Evolutionary conservation across 495 filamentous ascomycete species (phyloP), one percentile per base, ranked within the genome.

Genomic region (Talaromyces ruber): DNA sequence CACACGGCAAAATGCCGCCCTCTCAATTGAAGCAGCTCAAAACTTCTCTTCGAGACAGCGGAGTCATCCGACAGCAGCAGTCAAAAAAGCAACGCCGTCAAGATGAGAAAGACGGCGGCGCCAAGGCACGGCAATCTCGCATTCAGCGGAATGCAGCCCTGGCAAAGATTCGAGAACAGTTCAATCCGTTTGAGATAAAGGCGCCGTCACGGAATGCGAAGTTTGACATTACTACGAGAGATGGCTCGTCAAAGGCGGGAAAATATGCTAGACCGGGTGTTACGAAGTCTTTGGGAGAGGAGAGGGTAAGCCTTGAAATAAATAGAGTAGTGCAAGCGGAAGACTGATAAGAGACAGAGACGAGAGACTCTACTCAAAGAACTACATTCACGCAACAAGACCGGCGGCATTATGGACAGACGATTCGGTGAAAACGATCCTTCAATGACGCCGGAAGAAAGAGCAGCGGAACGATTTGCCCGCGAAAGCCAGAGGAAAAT

Each of bases 1-100:
- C 50, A 16, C 11, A 24, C 12, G 47, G 25, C 14, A 57, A 65
- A 62, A 98, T 98, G 94, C 83, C 93, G 60, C 90, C 93, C 63
- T 98, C 94, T 7, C 94, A 98, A 75, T 81, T 98, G 18, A 98
- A 98, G 74, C 91, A 92, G 75, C 83, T 98, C 16, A 98, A 96
- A 75, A 80, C 88, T 62, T 96, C 92, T 6, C 81, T 98, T 12
- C 82, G 84, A 62, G 89, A 95, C 29, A 90, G 92, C 62, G 93
- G 94, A 24, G 86, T 98, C 30, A 86, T 91, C 53, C 90, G 91
- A 2, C 91, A 89, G 4, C 92, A 93, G 68, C 84, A 95, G 68
- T 94, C 91, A 21, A 97, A 97, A 70, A 96, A 96, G 74, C 84
- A 96, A 67, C 90, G 87, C 70, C 89, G 87, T 67, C 82, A 88